These are phyloP conservation scores for Angophora floribunda DNA, from an alignment of 345 rosid species.

Conservation along the genomic window DNA sequence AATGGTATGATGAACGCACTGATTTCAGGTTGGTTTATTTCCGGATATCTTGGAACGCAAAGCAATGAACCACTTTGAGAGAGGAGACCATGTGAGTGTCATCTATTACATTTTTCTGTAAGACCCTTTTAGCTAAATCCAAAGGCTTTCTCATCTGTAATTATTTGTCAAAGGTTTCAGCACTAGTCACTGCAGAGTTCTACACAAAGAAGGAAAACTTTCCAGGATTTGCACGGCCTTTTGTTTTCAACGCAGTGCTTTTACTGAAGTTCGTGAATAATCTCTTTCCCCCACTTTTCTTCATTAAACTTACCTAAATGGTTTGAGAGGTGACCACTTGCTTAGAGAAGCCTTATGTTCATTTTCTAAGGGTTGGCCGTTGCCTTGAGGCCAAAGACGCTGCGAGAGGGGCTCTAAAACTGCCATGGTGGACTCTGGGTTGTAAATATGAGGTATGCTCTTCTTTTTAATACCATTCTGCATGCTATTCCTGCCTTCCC, in stretches of 20 bases:
- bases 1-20: neutral
- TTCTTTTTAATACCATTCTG: neutral
- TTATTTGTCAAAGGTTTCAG: conserved; percentile 49
- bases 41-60: conserved; percentile 84
- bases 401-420: conserved; percentile 79
- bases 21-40: conserved; percentile 72
- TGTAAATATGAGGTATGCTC: conserved; percentile 56
- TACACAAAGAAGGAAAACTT: conserved; percentile 68
- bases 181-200: conserved; percentile 83
- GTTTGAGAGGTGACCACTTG: neutral
- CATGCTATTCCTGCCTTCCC: neutral
- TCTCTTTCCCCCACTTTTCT: neutral
- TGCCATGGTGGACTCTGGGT: conserved; percentile 96
- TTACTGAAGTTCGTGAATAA: conserved; percentile 46
- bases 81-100: conserved; percentile 32
- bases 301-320: neutral
- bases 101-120: neutral
- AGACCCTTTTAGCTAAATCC: neutral
- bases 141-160: neutral
- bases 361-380: conserved; percentile 51
- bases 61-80: conserved; percentile 58
- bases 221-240: conserved; percentile 94
- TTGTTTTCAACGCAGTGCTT: conserved; percentile 69
- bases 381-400: conserved; percentile 78
- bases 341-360: neutral